Conservation (phyloP, 2,329 filamentous ascomycete species). For the Ceratocystis colombiana region DNA sequence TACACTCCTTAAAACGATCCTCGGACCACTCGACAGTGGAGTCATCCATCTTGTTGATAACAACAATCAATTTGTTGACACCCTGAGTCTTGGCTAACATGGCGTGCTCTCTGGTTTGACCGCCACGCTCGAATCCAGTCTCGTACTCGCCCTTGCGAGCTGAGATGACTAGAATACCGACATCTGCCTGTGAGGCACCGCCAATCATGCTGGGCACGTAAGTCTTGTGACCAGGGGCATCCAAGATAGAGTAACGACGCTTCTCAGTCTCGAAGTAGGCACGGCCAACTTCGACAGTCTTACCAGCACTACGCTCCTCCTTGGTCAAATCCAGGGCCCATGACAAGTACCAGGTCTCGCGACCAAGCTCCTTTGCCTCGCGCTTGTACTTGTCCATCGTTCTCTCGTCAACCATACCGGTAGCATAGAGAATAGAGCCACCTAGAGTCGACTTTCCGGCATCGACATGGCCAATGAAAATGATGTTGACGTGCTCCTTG, state of each 20-base stretch:
- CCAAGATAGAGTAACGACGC: conserved; percentile 89
- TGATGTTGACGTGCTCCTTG: conserved; percentile 87
- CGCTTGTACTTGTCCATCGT: conserved; percentile 97
- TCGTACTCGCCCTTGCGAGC: conserved; percentile 98
- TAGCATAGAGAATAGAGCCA: conserved; percentile 82
- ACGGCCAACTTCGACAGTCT: conserved; percentile 93
- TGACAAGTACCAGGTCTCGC: conserved; percentile 97
- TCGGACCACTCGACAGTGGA: conserved; percentile 92
- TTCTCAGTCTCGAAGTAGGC: conserved; percentile 97
- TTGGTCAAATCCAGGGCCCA: conserved; percentile 97
- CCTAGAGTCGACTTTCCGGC: conserved; percentile 95
- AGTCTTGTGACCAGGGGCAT: conserved; percentile 95
- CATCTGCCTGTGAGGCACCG: conserved; percentile 82
- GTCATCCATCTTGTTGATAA: conserved; percentile 99
- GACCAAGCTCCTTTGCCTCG: conserved; percentile 89
- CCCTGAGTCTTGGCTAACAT: conserved; percentile 97
- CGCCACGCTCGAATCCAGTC: conserved; percentile 92
- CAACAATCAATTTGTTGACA: conserved; percentile 91
- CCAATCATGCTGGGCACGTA: conserved; percentile 99
- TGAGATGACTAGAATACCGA: conserved; percentile 91
- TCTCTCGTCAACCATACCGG: conserved; percentile 98
- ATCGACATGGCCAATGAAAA: conserved; percentile 97
- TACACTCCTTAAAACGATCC: conserved; percentile 86
- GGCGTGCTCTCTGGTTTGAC: conserved; percentile 94
- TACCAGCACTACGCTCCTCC: conserved; percentile 91